These are phyloP conservation scores for Suillus plorans DNA, from an alignment of 768 basidiomycete genomes.

Conservation along the genomic window DNA sequence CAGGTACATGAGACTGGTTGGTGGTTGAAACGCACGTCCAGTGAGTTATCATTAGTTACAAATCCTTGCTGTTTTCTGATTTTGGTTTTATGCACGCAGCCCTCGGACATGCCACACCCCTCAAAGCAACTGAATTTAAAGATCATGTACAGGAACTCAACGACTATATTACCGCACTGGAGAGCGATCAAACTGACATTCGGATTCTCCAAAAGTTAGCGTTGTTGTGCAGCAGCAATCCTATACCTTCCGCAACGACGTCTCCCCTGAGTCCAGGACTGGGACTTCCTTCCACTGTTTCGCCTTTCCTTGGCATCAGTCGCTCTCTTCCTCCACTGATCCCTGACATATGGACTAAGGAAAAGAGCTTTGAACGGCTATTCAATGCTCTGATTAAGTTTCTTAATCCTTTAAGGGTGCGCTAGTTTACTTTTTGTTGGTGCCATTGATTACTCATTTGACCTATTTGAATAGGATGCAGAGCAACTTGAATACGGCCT, in stretches of 20 bases:
- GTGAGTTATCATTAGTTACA: constrained; percentile 43
- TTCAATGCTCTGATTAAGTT: constrained; percentile 65
- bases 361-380: constrained; percentile 67
- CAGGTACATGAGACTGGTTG: constrained; percentile 72
- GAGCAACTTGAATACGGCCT: constrained; percentile 75
- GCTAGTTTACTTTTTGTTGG: constrained; percentile 17
- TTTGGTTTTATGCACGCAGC: constrained; percentile 12
- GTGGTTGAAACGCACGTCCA: constrained; percentile 77
- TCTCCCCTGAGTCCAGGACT: constrained; percentile 56
- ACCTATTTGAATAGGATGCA: constrained; percentile 43
- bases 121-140: constrained; percentile 37
- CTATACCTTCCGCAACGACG: constrained; percentile 40
- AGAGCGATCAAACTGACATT: constrained; percentile 50
- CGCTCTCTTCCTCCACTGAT: constrained; percentile 41
- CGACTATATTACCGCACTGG: constrained; percentile 52
- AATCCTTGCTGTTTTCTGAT: constrained; percentile 13
- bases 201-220: constrained; percentile 65
- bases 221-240: constrained; percentile 59
- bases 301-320: constrained; percentile 48
- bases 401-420: constrained; percentile 63
- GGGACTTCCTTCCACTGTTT: constrained; percentile 53
- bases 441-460: neutral
- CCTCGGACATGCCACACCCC: constrained; percentile 47
- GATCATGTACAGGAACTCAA: constrained; percentile 53
- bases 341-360: constrained; percentile 69